Evolutionary conservation across 164 flowering plant genomes (phyloP), one percentile per base, ranked within the genome.

Genomic region (Hamamelis virginiana): DNA sequence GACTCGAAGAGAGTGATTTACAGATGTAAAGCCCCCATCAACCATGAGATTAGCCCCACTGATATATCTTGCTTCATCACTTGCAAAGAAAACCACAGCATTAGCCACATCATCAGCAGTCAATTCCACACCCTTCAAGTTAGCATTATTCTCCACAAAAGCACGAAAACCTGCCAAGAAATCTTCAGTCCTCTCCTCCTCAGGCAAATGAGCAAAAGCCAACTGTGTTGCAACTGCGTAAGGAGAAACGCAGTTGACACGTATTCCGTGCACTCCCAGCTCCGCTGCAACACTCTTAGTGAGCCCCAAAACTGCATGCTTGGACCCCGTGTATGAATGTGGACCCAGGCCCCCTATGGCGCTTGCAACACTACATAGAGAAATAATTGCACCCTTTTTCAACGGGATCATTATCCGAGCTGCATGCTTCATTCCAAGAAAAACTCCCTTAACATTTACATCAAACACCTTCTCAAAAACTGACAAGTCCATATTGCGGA

Each of bases 211-310:
- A 13, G 93, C 88, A 70, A 90, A 28, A 22, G 96, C 83, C 82
- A 94, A 44, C 22, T 46, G 26, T 6, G 95, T 89, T 9, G 81
- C 67, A 44, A 91, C 91, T 2, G 83, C 95, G 62, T 91, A 95
- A 10, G 97, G 98, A 8, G 97, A 92, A 53, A 92, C 97, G 56
- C 97, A 89, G 68, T 92, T 95, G 28, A 91, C 98, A 0, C 96
- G 83, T 38, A 95, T 86, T 48, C 97, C 92, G 62, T 92, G 84
- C 14, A 25, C 59, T 12, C 97, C 98, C 12, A 95, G 79, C 81
- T 95, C 97, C 0, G 94, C 97, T 18, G 97, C 96, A 56, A 86
- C 90, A 46, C 62, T 91, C 84, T 75, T 85, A 8, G 87, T 90
- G 5, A 95, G 83, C 43, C 98, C 98, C 70, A 83, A 60, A 23